phyloP scores from a whole-genome alignment of 2,329 filamentous ascomycete genomes.

The Trichophyton simii region DNA sequence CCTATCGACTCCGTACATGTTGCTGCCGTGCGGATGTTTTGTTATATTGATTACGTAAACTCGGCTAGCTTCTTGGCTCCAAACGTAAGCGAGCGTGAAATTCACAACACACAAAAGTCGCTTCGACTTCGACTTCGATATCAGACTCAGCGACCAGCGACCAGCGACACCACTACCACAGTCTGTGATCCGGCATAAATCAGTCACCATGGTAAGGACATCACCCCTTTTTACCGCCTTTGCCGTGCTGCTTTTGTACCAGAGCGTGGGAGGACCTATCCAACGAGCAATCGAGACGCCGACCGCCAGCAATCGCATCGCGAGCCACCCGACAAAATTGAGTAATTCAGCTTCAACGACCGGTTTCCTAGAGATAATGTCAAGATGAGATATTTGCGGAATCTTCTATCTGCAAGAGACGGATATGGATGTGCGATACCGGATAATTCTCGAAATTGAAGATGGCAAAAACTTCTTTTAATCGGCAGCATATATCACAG shows the following conservation, averaged over 20 bases:
- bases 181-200: conserved; percentile 32
- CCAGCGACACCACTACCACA: conserved; percentile 10
- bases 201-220: conserved; percentile 37
- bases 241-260: conserved; percentile 11
- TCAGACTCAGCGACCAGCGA: conserved; percentile 24
- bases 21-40: conserved; percentile 17
- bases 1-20: not conserved
- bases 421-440: not conserved
- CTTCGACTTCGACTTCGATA: conserved; percentile 24
- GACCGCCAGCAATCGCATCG: not conserved
- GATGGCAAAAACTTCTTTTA: not conserved
- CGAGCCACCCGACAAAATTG: not conserved
- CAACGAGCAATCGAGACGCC: not conserved
- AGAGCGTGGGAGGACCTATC: conserved; percentile 12
- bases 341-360: not conserved
- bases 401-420: not conserved
- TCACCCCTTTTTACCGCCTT: conserved; percentile 9
- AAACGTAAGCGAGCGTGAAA: conserved; percentile 6
- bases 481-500: not conserved
- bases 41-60: conserved; percentile 13
- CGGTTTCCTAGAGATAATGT: not conserved
- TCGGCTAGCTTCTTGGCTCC: conserved; percentile 20
- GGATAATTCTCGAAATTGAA: not conserved
- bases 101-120: conserved; percentile 4
- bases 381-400: no score